These are phyloP conservation scores for Brassica napus DNA, from an alignment of 345 rosid species.

Conservation along the genomic window DNA sequence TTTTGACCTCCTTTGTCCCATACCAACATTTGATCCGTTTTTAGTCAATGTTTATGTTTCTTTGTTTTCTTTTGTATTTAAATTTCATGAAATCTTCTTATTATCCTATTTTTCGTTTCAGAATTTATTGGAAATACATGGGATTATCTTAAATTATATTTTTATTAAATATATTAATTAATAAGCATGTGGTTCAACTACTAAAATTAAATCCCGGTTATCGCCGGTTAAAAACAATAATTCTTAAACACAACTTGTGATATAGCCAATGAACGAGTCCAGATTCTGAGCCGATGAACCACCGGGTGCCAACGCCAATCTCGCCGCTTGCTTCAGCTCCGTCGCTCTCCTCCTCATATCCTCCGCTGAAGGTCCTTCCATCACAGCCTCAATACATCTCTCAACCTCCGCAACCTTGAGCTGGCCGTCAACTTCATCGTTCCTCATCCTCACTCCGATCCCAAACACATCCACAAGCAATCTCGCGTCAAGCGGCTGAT, in stretches of 20 bases:
- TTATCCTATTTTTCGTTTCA: not conserved
- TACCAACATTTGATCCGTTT: too few relatives aligned
- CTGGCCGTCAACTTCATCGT: slow-evolving; percentile 31
- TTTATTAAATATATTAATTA: not conserved
- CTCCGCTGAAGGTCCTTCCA: slow-evolving; percentile 28
- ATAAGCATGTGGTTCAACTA: not conserved
- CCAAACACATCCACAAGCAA: slow-evolving; percentile 48
- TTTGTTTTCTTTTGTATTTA: not conserved
- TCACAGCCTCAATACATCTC: slow-evolving; percentile 49
- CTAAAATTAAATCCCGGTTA: not conserved
- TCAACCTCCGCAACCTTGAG: slow-evolving; percentile 45
- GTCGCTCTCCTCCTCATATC: slow-evolving; percentile 45
- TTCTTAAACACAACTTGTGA: slow-evolving; percentile 3
- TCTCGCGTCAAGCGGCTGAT: slow-evolving; percentile 49
- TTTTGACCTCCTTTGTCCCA: too few relatives aligned
- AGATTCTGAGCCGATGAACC: slow-evolving; percentile 50
- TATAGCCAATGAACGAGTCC: slow-evolving; percentile 44
- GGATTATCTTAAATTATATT: not conserved
- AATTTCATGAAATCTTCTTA: not conserved
- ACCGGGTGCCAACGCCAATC: slow-evolving; percentile 39
- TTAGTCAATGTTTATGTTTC: not conserved
- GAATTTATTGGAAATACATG: not conserved
- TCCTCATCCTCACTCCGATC: slow-evolving; percentile 50
- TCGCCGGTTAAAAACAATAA: not conserved
- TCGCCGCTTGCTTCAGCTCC: slow-evolving; percentile 45